Percentiles rank a stretch among this genome's conserved stretches.
phyloP scores from a whole-genome alignment of 331 rosid species.

The Quercus lobata region DNA sequence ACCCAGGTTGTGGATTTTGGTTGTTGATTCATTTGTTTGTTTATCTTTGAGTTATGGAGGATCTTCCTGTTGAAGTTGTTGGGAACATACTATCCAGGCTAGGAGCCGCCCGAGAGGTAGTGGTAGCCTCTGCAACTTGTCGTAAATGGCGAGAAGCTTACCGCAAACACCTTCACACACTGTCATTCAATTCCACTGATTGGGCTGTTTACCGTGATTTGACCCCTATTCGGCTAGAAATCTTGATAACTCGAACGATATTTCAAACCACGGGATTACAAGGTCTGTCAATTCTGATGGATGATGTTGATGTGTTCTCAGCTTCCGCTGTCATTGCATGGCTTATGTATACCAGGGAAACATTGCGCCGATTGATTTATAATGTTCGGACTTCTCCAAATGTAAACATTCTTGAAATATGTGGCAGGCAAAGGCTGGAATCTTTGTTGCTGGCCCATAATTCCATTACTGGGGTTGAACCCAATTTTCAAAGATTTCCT shows the following conservation, averaged over 20 bases:
- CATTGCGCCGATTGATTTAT: slow-evolving; percentile 28
- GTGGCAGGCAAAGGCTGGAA: slow-evolving; percentile 50
- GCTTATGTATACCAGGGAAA: slow-evolving; percentile 49
- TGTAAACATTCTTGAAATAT: slow-evolving; percentile 42
- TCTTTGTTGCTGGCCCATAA: slow-evolving; percentile 38
- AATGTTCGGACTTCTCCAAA: slow-evolving; percentile 38
- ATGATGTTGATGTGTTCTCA: slow-evolving; percentile 37
- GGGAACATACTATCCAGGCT: slow-evolving; percentile 47
- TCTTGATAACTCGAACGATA: slow-evolving; percentile 43
- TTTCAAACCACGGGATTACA: slow-evolving; percentile 45
- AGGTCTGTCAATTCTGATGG: slow-evolving; percentile 40
- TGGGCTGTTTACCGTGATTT: slow-evolving; percentile 35
- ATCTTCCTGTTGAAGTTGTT: slow-evolving; percentile 51
- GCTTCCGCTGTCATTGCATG: slow-evolving; percentile 45
- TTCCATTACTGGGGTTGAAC: slow-evolving; percentile 39
- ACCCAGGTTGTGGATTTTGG: not conserved
- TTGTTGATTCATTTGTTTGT: not conserved
- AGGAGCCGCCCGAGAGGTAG: slow-evolving; percentile 35
- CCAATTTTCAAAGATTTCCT: slow-evolving; percentile 43
- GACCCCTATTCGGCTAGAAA: slow-evolving; percentile 28
- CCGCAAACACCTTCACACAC: slow-evolving; percentile 32
- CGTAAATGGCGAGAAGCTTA: slow-evolving; percentile 41
- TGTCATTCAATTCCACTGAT: slow-evolving; percentile 43
- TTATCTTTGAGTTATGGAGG: slow-evolving; percentile 32
- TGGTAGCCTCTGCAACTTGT: slow-evolving; percentile 44